Percentiles rank a stretch among this genome's conserved stretches.
Conservation (phyloP, 148 eudicot species). For the Chenopodium suecicum region DNA sequence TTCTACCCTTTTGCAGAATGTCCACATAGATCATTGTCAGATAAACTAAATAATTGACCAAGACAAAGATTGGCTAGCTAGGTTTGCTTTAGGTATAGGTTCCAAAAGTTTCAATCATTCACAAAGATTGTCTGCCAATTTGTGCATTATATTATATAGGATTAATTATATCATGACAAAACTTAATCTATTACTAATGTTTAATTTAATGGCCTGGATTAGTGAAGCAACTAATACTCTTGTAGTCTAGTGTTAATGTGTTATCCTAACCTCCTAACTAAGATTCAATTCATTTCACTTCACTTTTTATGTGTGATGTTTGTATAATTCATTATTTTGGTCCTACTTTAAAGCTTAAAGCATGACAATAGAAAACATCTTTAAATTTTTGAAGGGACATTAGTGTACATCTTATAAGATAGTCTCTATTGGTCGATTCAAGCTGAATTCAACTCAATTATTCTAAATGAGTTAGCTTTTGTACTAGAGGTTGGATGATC, state of each 20-base stretch:
- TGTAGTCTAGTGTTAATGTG: background rate
- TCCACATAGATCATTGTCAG: slow-evolving; percentile 15
- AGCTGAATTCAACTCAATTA: too few species aligned
- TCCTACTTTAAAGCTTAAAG: background rate
- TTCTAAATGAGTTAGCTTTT: too few species aligned
- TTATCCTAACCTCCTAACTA: background rate
- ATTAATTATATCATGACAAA: slow-evolving; percentile 12
- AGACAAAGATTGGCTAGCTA: background rate
- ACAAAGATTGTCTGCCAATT: slow-evolving; percentile 27
- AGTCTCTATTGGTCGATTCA: too few species aligned
- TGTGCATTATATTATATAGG: background rate
- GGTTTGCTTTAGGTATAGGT: background rate
- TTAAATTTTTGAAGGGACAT: too few species aligned
- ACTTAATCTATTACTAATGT: background rate
- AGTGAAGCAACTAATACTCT: background rate
- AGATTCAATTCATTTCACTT: too few species aligned
- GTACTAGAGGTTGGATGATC: too few species aligned
- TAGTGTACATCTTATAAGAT: too few species aligned
- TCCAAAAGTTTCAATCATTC: slow-evolving; percentile 30
- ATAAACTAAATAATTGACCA: slow-evolving; percentile 12
- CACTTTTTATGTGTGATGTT: too few species aligned
- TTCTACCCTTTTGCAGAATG: background rate
- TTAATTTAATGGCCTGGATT: background rate
- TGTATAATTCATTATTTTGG: background rate
- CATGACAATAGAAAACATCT: too few species aligned